Percentiles rank a stretch among this genome's conserved stretches.
Evolutionary conservation across 2,329 filamentous ascomycete genomes (phyloP).

Genomic region (Aspergillus hortae): DNA sequence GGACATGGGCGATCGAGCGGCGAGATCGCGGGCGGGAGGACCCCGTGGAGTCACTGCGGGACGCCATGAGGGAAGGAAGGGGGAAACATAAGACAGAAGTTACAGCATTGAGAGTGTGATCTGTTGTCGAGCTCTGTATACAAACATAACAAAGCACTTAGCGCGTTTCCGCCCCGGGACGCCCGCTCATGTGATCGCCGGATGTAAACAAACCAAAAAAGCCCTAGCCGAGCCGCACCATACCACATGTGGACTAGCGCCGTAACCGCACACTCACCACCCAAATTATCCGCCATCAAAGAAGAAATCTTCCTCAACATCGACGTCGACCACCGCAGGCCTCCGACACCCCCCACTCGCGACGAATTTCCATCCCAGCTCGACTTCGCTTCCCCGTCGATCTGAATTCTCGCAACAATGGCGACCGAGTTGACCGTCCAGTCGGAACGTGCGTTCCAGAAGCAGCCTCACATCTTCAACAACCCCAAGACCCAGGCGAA

Average conservation of each 20-base stretch:
- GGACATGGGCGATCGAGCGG: constrained; percentile 67
- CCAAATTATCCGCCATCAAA: constrained; percentile 32
- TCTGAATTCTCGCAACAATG: constrained; percentile 66
- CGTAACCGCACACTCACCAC: constrained; percentile 34
- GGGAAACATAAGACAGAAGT: constrained; percentile 12
- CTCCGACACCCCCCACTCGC: constrained; percentile 29
- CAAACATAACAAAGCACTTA: constrained; percentile 5
- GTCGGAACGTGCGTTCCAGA: constrained; percentile 99
- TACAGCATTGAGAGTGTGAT: too few species aligned
- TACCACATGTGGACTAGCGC: constrained; percentile 29
- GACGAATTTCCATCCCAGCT: constrained; percentile 31
- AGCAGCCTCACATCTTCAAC: constrained; percentile 99
- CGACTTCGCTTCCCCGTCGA: constrained; percentile 40
- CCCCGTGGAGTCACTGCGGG: constrained; percentile 32
- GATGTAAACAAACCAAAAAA: constrained; percentile 43
- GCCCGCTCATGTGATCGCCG: constrained; percentile 27
- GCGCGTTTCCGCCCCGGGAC: constrained; percentile 26
- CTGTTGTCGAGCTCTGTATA: neutral
- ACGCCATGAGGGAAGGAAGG: constrained; percentile 25
- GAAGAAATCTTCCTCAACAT: constrained; percentile 40
- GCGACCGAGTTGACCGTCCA: constrained; percentile 99
- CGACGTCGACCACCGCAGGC: constrained; percentile 35
- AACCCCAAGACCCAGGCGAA: constrained; percentile 92
- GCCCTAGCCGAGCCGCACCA: constrained; percentile 39
- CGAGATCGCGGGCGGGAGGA: constrained; percentile 47